Base-by-base conservation (phyloP, 192 early-diverging fungal species). In the Umbelopsis sp. region DNA sequence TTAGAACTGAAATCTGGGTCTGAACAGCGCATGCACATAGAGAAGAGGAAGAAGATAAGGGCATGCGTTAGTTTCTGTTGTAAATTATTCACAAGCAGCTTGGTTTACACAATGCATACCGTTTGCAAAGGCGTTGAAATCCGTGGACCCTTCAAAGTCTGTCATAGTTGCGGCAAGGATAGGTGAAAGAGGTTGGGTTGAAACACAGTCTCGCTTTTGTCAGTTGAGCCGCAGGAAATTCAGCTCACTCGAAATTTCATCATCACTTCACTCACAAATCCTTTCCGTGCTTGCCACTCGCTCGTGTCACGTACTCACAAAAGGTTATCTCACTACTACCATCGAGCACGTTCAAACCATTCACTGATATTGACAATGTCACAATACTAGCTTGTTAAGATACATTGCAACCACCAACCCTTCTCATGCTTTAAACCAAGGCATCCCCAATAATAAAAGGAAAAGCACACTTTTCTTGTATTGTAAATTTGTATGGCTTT, bases 401-500 rank as follows among this genome's bases (percentile, higher is more conserved):
- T 49, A 49, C 52, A 41, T 6, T 0, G 10, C 25, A 30, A 55
- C 52, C 33, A n/a, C 27, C 30, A 3, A 11, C 13, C 16, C 5
- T 23, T 7, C 4, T 53, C 51, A 9, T 23, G 21, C 49, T 23
- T 7, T 41, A 41, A 41, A n/a, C n/a, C 37, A 41, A 41, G 5
- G 4, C 51, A 23, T 53, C 11, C n/a, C 3, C n/a, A 12, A 23
- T 21, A 15, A 33, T 18, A 13, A 35, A 16, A 61, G 18, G 2
- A 35, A 33, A 61, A 16, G 55, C 55, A 25, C 55, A 35, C 6
- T 61, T 25, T 30, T 35, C 51, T 27, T 61, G 55, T 61, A 61
- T 61, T 61, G 55, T 35, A 61, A 41, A 41, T 41, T 61, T 25
- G 55, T 61, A 61, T 61, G 55, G 55, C 30, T 61, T 61, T 49